Conservation (phyloP, 78 protist species). For the Neovahlkampfia damariscottae region DNA sequence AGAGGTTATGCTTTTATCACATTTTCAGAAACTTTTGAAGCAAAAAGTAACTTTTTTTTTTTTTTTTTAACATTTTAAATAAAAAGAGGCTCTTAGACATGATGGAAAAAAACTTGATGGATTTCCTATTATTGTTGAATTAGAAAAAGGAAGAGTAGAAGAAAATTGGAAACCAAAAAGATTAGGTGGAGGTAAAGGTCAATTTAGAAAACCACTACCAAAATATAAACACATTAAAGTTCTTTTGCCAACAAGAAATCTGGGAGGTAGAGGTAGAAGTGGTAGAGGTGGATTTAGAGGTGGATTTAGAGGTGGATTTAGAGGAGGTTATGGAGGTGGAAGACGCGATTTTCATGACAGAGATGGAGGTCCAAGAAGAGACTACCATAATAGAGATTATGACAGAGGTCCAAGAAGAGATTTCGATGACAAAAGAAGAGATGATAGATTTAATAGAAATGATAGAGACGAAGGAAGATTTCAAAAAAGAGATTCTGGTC, state of each 20-base stretch:
- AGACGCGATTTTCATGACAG: neutral
- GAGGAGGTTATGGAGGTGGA: neutral
- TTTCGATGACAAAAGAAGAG: neutral
- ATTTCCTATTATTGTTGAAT: neutral
- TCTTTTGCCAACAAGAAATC: neutral
- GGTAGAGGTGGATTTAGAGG: neutral
- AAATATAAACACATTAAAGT: neutral
- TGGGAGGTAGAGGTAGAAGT: neutral
- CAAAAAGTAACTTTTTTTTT: neutral
- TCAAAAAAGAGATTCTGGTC: no score
- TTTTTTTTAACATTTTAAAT: neutral
- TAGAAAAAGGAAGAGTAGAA: neutral
- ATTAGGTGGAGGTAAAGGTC: neutral
- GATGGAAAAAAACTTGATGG: neutral
- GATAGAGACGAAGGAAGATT: neutral
- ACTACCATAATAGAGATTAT: neutral
- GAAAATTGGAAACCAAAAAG: neutral
- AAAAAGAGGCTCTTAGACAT: neutral
- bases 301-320: neutral
- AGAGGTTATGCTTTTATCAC: neutral
- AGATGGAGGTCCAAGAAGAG: neutral
- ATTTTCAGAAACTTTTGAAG: neutral
- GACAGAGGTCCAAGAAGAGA: neutral
- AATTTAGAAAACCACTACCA: neutral
- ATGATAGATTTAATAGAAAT: neutral